These are phyloP conservation scores for Botrytis pseudocinerea DNA, from an alignment of 2,329 filamentous ascomycete species.

Conservation along the genomic window DNA sequence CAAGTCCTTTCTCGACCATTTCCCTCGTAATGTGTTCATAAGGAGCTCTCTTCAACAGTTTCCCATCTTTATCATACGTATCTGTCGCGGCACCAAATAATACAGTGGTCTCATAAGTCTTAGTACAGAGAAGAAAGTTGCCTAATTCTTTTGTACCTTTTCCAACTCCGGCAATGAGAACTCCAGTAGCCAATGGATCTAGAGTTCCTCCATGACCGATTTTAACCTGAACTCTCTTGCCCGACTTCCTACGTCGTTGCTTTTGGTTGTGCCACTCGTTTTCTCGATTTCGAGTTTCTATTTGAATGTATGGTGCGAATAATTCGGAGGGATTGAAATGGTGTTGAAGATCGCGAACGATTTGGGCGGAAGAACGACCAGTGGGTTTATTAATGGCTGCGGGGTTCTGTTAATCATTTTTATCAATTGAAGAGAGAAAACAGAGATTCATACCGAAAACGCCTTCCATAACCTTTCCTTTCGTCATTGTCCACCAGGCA, in stretches of 20 bases:
- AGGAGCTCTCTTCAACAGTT: slow-evolving; percentile 71
- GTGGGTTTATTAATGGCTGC: slow-evolving; percentile 90
- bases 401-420: slow-evolving; percentile 23
- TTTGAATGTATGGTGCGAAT: slow-evolving; percentile 75
- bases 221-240: slow-evolving; percentile 72
- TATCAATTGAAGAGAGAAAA: background rate
- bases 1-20: slow-evolving; percentile 74
- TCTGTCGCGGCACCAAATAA: slow-evolving; percentile 92
- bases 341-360: slow-evolving; percentile 82
- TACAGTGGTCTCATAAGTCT: slow-evolving; percentile 87
- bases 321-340: slow-evolving; percentile 78
- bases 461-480: slow-evolving; percentile 57
- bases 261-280: slow-evolving; percentile 60
- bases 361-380: slow-evolving; percentile 83
- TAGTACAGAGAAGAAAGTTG: slow-evolving; percentile 82
- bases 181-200: slow-evolving; percentile 89
- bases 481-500: slow-evolving; percentile 38
- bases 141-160: slow-evolving; percentile 81
- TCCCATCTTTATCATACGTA: slow-evolving; percentile 84
- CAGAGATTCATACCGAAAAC: slow-evolving; percentile 54
- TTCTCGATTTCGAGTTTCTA: slow-evolving; percentile 57
- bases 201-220: slow-evolving; percentile 95
- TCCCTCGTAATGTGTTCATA: slow-evolving; percentile 82
- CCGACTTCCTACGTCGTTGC: slow-evolving; percentile 53
- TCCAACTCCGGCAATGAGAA: slow-evolving; percentile 86